These are phyloP conservation scores for Penicillium sp. DNA, from an alignment of 2,329 filamentous ascomycete genomes.

Conservation along the genomic window DNA sequence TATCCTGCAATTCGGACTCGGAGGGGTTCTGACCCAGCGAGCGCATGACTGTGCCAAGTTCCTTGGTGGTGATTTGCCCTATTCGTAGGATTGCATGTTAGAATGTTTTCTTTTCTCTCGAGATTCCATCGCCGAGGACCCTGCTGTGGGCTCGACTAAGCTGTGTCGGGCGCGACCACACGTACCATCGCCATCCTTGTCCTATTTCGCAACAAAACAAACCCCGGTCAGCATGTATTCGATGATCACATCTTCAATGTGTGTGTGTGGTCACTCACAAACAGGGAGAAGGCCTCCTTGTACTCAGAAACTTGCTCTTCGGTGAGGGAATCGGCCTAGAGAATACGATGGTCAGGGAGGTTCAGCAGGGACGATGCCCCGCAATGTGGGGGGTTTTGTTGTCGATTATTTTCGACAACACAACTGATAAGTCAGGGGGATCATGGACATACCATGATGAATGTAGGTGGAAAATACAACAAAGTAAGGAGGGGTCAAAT, in stretches of 20 bases:
- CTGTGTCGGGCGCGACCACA: slow-evolving; percentile 24
- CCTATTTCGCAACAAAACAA: slow-evolving; percentile 43
- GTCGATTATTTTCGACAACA: slow-evolving; percentile 9
- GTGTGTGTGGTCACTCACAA: slow-evolving; percentile 59
- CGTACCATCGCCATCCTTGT: slow-evolving; percentile 87
- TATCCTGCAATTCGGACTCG: slow-evolving; percentile 81
- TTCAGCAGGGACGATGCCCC: slow-evolving; percentile 22
- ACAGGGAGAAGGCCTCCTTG: slow-evolving; percentile 99
- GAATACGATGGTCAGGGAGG: slow-evolving; percentile 23
- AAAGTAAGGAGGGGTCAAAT: slow-evolving; percentile 12
- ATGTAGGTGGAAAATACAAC: slow-evolving; percentile 12
- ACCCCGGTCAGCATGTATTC: slow-evolving; percentile 14
- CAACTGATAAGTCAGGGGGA: background rate
- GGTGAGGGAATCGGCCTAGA: slow-evolving; percentile 90
- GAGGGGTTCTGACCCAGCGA: slow-evolving; percentile 83
- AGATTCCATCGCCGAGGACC: background rate
- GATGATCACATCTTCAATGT: background rate
- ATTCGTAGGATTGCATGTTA: slow-evolving; percentile 12
- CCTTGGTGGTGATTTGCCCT: slow-evolving; percentile 90
- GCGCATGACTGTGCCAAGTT: slow-evolving; percentile 82
- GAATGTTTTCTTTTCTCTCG: background rate
- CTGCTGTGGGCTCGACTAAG: background rate
- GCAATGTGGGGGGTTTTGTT: slow-evolving; percentile 25
- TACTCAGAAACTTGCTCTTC: slow-evolving; percentile 99
- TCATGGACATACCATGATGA: slow-evolving; percentile 27